Conservation (phyloP, 139 green algal species). For the Raphidocelis subcapitata region DNA sequence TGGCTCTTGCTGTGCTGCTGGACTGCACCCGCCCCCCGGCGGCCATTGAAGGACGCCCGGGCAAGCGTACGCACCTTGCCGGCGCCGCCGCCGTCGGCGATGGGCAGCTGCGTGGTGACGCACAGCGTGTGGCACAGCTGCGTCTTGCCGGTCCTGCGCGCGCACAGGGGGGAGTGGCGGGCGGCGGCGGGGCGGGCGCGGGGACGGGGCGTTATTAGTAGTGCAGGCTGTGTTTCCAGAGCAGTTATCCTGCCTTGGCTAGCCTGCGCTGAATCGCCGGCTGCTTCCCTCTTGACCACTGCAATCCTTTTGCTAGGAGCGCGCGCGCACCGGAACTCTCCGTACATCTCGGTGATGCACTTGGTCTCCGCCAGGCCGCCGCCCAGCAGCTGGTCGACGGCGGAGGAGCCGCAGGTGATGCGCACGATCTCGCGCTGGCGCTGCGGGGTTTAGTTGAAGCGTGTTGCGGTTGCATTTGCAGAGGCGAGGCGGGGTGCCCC, state of each 20-base stretch:
- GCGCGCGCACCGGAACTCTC: slow-evolving; percentile 80
- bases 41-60: no score
- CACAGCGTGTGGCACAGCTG: slow-evolving; percentile 87
- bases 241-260: no score
- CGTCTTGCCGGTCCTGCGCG: slow-evolving; percentile 72
- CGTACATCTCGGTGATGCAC: slow-evolving; percentile 84
- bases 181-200: no score
- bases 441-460: slow-evolving; percentile 30
- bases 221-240: no score
- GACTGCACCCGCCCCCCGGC: slow-evolving; percentile 32
- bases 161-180: slow-evolving; percentile 6
- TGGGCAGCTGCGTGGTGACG: slow-evolving; percentile 77
- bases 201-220: no score
- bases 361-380: slow-evolving; percentile 83
- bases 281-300: no score
- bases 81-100: slow-evolving; percentile 51
- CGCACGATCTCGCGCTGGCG: slow-evolving; percentile 57
- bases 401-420: slow-evolving; percentile 66
- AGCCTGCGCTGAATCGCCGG: no score
- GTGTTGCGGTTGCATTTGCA: no score
- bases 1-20: neutral
- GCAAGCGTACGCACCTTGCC: slow-evolving; percentile 70
- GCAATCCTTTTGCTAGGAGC: no score
- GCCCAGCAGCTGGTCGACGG: slow-evolving; percentile 80
- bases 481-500: no score